Evolutionary conservation across 257 asterid species (phyloP).

Genomic region (Ilex aquifolium): DNA sequence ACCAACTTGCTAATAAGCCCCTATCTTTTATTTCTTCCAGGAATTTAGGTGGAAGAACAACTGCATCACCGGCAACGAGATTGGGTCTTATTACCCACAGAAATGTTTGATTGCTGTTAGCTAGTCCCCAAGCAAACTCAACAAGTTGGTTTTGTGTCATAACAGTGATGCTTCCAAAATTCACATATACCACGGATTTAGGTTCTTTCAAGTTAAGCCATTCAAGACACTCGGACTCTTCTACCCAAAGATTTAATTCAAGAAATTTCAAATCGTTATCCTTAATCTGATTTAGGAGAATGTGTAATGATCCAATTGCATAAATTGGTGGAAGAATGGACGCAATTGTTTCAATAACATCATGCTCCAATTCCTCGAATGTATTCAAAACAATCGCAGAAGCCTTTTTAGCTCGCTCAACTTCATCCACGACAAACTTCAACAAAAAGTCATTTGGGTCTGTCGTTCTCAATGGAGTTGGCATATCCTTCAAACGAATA

Average conservation of each 20-base stretch:
- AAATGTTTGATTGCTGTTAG: conserved; percentile 18
- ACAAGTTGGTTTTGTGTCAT: conserved; percentile 12
- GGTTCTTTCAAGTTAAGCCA: conserved; percentile 23
- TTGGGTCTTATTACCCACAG: conserved; percentile 31
- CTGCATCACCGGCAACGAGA: conserved; percentile 18
- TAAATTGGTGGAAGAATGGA: conserved; percentile 14
- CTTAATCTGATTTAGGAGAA: conserved; percentile 13
- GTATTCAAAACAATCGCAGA: conserved; percentile 28
- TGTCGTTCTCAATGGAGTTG: conserved; percentile 20
- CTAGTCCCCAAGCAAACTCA: conserved; percentile 37
- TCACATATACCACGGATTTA: conserved; percentile 32
- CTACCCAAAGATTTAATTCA: conserved; percentile 35
- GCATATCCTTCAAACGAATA: conserved; percentile 21
- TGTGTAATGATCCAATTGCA: conserved; percentile 25
- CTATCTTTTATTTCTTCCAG: conserved; percentile 14
- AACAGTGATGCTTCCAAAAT: conserved; percentile 21
- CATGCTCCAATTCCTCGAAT: conserved; percentile 17
- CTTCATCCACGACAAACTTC: conserved; percentile 13
- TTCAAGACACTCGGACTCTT: conserved; percentile 22
- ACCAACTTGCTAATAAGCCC: conserved; percentile 23
- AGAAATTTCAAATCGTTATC: conserved; percentile 2
- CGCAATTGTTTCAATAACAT: conserved; percentile 10
- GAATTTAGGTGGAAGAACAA: conserved; percentile 22
- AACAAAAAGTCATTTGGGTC: conserved; percentile 16
- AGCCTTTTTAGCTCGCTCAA: conserved; percentile 13